These are phyloP conservation scores for Leptodermis oblonga DNA, from an alignment of 257 asterid species.

Conservation along the genomic window DNA sequence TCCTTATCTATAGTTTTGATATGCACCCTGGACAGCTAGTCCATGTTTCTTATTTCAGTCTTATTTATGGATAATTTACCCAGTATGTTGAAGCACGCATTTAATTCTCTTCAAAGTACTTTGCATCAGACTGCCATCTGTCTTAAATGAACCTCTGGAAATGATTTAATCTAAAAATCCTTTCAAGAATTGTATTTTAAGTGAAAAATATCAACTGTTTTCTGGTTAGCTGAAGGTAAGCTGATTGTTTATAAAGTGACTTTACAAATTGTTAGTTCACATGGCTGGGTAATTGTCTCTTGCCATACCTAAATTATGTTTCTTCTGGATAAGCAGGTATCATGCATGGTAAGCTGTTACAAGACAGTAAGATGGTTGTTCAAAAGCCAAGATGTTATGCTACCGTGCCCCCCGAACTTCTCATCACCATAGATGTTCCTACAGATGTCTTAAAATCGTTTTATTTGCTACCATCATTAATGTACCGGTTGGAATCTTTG, in stretches of 20 bases:
- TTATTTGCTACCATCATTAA: slow-evolving; percentile 89
- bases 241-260: not conserved
- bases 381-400: slow-evolving; percentile 57
- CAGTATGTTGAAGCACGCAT: not conserved
- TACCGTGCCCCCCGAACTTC: slow-evolving; percentile 87
- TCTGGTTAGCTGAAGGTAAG: not conserved
- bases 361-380: slow-evolving; percentile 21
- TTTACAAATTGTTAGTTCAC: not conserved
- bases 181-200: not conserved
- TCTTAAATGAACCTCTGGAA: not conserved
- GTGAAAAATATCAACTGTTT: not conserved
- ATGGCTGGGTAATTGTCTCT: not conserved
- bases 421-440: slow-evolving; percentile 52
- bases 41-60: slow-evolving; percentile 1
- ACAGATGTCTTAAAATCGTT: slow-evolving; percentile 58
- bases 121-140: not conserved
- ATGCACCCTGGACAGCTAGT: not conserved
- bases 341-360: slow-evolving; percentile 25
- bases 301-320: not conserved
- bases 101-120: not conserved
- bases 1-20: not conserved
- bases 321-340: slow-evolving; percentile 28
- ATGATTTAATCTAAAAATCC: not conserved
- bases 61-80: not conserved
- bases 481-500: slow-evolving; percentile 84